Evolutionary conservation across 106 monocot genomes (phyloP), one percentile per base, ranked within the genome.

Genomic region (Acorus gramineus): DNA sequence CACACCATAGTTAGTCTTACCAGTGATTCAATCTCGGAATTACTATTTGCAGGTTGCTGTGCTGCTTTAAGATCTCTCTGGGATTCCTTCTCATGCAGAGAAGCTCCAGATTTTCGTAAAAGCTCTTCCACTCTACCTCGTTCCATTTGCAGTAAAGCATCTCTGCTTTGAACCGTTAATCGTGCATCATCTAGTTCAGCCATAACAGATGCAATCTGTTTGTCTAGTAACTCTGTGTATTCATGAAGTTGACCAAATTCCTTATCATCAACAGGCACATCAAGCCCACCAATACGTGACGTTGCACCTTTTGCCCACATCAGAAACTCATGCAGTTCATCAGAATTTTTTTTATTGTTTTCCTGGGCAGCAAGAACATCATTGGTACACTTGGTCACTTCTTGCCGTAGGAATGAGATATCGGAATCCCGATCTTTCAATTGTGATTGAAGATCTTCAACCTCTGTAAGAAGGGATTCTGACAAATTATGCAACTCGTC

Each of bases 401-500:
- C 96, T 53, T 98, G 87, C 14, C 88, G 91, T 75, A 98, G 66
- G 75, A 98, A 98, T 53, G 88, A 92, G 47, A 98, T 83, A 68
- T 98, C 96, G 46, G 81, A 87, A 63, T 98, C 88, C 52, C 77
- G 73, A 46, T 66, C 76, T 63, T 91, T 78, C 70, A 92, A 57
- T 71, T 92, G 91, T 12, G 70, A 79, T 60, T 98, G 83, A 60
- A 98, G 91, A 57, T 78, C 85, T 78, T 98, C 96, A 56, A 98
- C 69, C 74, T 98, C 96, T 0, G 66, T 68, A 64, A 98, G 78
- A 65, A 98, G 88, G 61, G 56, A 85, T 74, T 92, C 96, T 49
- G 96, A 98, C 42, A 98, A 77, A 44, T 73, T 68, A 79, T 88
- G 88, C 71, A 98, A 83, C 67, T 98, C 96, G 81, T 98, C 92